Evolutionary conservation across 2,329 filamentous ascomycete species (phyloP).

Genomic region (Trichoderma sp.): DNA sequence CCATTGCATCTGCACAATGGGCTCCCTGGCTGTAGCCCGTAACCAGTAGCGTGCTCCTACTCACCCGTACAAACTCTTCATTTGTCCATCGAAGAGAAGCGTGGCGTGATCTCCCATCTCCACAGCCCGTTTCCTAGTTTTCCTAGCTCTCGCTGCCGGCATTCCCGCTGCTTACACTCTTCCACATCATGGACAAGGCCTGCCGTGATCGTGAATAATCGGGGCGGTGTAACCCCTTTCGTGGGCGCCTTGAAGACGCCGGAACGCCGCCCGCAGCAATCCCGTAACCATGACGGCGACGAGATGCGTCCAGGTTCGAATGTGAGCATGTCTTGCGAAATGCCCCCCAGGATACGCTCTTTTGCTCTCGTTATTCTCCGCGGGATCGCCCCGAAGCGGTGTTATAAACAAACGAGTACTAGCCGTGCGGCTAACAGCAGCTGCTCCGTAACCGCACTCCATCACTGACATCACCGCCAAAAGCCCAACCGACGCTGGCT

Average conservation of each 20-base stretch:
- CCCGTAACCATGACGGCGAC: not conserved
- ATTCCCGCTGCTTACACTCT: conserved; percentile 10
- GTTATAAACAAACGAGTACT: not conserved
- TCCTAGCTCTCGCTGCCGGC: conserved; percentile 4
- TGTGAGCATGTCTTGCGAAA: not conserved
- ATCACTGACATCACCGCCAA: conserved; percentile 5
- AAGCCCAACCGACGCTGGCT: not conserved
- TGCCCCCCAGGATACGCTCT: not conserved
- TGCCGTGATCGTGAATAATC: conserved; percentile 6
- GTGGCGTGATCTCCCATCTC: conserved; percentile 20
- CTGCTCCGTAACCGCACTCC: not conserved
- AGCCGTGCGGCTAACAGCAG: not conserved
- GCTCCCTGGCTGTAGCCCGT: not conserved
- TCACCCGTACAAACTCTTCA: not conserved
- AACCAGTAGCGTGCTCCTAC: not conserved
- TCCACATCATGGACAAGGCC: not conserved
- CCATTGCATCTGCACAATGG: not conserved
- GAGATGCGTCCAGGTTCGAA: not conserved
- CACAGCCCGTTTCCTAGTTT: not conserved
- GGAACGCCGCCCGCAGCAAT: not conserved
- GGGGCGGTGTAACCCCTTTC: conserved; percentile 18
- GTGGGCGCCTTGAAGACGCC: not conserved
- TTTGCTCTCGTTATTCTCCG: not conserved
- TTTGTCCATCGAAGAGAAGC: not conserved
- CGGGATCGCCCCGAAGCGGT: conserved; percentile 6